phyloP scores from a whole-genome alignment of 495 filamentous ascomycete genomes.

The Hypoxylon subgilvum region DNA sequence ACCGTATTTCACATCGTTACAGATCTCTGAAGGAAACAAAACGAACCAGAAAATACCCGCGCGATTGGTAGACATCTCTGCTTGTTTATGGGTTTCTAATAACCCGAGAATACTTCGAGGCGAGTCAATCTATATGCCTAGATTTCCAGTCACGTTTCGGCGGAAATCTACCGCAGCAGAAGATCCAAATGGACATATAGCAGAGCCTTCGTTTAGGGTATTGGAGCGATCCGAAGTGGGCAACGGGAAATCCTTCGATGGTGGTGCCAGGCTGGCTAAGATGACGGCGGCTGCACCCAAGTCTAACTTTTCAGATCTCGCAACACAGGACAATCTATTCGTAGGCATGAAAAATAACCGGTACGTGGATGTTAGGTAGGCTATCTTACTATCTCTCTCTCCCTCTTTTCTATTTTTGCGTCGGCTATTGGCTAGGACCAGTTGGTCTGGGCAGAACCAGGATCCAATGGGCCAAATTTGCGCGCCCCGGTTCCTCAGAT shows the following conservation, averaged over 20 bases:
- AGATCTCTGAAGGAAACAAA: no score
- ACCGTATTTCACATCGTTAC: slow-evolving; percentile 6
- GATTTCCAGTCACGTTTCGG: slow-evolving; percentile 58
- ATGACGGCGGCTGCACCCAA: slow-evolving; percentile 38
- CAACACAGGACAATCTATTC: slow-evolving; percentile 62
- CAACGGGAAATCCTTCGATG: slow-evolving; percentile 51
- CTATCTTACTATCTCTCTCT: slow-evolving; percentile 3
- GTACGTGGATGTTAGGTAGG: slow-evolving; percentile 46
- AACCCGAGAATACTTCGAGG: slow-evolving; percentile 27
- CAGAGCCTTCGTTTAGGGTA: slow-evolving; percentile 56
- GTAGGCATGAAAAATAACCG: slow-evolving; percentile 60
- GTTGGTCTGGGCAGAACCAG: slow-evolving; percentile 45
- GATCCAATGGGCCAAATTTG: slow-evolving; percentile 47
- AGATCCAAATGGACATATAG: slow-evolving; percentile 51
- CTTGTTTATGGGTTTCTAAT: slow-evolving; percentile 37
- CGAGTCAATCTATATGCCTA: slow-evolving; percentile 57
- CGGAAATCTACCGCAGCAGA: slow-evolving; percentile 59
- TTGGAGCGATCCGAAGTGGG: slow-evolving; percentile 51
- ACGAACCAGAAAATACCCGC: slow-evolving; percentile 22
- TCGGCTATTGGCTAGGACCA: slow-evolving; percentile 46
- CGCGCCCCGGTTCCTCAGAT: slow-evolving; percentile 35
- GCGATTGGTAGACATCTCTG: slow-evolving; percentile 1
- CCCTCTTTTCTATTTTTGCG: slow-evolving; percentile 40
- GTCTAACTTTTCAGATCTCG: slow-evolving; percentile 42
- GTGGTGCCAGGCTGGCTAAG: slow-evolving; percentile 42